phyloP scores from a whole-genome alignment of 306 rosid species.

The Ochetophila trinervis region DNA sequence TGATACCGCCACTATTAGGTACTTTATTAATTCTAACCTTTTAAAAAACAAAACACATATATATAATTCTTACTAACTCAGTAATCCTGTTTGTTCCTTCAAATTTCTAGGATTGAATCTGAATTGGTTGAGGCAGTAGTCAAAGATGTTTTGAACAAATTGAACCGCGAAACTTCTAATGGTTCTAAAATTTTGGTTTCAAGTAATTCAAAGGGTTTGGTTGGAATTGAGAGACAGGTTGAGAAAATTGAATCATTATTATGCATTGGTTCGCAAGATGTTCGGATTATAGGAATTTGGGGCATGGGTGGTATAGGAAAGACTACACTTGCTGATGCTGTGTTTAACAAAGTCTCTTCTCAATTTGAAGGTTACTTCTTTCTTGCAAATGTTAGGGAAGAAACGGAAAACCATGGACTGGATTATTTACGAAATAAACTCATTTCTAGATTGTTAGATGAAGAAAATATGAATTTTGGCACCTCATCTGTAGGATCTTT shows the following conservation, averaged over 20 bases:
- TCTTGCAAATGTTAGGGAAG: constrained; percentile 1
- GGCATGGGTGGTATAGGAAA: constrained; percentile 21
- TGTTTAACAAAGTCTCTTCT: background rate
- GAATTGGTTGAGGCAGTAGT: background rate
- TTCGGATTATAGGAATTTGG: constrained; percentile 16
- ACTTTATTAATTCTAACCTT: too few species aligned
- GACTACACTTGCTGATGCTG: background rate
- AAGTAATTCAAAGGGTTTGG: background rate
- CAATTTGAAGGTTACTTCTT: background rate
- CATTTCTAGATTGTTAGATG: background rate
- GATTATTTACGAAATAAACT: background rate
- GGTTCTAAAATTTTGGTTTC: background rate
- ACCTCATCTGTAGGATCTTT: background rate
- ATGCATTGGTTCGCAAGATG: background rate
- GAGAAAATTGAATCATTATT: background rate
- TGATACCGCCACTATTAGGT: background rate
- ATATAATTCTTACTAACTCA: too few species aligned
- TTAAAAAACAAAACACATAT: too few species aligned
- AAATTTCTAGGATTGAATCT: background rate
- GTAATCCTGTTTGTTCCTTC: background rate
- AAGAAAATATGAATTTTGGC: background rate
- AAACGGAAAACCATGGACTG: background rate
- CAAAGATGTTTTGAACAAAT: background rate
- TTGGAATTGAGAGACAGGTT: constrained; percentile 9
- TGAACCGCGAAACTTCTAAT: background rate